These are phyloP conservation scores for Aspergillus incahuasiensis DNA, from an alignment of 495 filamentous ascomycete species.

Conservation along the genomic window DNA sequence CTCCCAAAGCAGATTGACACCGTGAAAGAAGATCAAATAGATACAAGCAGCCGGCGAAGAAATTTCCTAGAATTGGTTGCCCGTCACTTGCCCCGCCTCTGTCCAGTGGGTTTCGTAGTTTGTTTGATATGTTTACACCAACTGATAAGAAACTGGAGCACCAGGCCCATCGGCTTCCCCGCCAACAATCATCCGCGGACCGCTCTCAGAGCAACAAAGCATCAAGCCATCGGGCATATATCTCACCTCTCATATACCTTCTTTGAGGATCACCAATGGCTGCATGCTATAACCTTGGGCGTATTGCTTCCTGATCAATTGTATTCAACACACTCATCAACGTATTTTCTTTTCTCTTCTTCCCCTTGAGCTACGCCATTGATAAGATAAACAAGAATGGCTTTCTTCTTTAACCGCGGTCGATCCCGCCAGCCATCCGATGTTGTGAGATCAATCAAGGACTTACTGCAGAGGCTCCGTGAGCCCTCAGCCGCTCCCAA, in stretches of 20 bases:
- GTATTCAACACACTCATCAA: background rate
- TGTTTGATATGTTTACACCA: conserved; percentile 34
- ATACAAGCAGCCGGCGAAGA: background rate
- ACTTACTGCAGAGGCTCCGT: conserved; percentile 47
- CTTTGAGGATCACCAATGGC: background rate
- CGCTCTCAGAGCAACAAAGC: conserved; percentile 16
- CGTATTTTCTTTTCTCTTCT: background rate
- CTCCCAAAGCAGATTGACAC: background rate
- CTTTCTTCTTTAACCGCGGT: conserved; percentile 84
- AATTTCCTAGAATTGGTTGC: conserved; percentile 25
- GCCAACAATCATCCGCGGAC: conserved; percentile 21
- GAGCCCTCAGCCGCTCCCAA: conserved; percentile 40
- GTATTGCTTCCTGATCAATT: background rate
- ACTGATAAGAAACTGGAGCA: conserved; percentile 8
- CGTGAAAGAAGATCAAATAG: no score
- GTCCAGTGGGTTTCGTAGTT: conserved; percentile 4
- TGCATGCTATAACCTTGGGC: background rate
- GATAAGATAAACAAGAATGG: conserved; percentile 50
- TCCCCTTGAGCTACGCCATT: conserved; percentile 12
- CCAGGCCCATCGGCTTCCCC: conserved; percentile 21
- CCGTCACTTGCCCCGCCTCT: conserved; percentile 37
- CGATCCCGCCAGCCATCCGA: conserved; percentile 51
- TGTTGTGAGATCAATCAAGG: conserved; percentile 53
- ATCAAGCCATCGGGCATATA: background rate
- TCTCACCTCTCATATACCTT: background rate